Conservation (phyloP, 805 yeast genomes). For the Zygosaccharomyces bisporus region DNA sequence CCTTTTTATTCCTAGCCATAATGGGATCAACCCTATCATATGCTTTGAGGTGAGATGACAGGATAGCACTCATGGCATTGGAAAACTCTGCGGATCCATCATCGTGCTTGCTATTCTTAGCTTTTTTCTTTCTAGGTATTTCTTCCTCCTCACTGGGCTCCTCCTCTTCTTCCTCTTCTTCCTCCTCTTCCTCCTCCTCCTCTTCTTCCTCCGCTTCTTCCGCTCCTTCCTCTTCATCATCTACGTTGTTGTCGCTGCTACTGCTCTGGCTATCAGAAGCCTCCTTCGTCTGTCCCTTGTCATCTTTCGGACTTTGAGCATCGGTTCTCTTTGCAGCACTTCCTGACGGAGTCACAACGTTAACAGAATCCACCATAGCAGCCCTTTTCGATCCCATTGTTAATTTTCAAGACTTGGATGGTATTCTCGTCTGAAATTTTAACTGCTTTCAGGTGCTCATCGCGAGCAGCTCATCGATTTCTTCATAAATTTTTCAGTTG, state of each 20-base stretch:
- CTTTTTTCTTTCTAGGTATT: constrained; percentile 47
- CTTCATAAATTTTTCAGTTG: constrained; percentile 3
- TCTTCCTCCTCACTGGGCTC: constrained; percentile 27
- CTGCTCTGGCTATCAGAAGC: constrained; percentile 2
- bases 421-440: no score
- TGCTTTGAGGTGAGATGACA: constrained; percentile 82
- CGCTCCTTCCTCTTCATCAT: constrained; percentile 22
- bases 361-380: background rate
- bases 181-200: constrained; percentile 25
- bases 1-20: constrained; percentile 73
- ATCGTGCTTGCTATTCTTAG: constrained; percentile 53
- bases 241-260: constrained; percentile 9
- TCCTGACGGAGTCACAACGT: constrained; percentile 9
- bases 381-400: background rate
- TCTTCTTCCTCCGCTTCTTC: constrained; percentile 25
- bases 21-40: constrained; percentile 88
- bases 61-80: constrained; percentile 74
- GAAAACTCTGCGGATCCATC: constrained; percentile 80
- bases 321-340: constrained; percentile 16
- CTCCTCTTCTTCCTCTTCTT: constrained; percentile 22
- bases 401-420: no score
- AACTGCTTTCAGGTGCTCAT: background rate
- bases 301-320: constrained; percentile 16
- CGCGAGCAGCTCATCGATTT: constrained; percentile 10
- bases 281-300: constrained; percentile 8